Percentiles rank a stretch among this genome's conserved stretches.
Conservation (phyloP, 169 alveolate species). For the Miamiensis avidus region DNA sequence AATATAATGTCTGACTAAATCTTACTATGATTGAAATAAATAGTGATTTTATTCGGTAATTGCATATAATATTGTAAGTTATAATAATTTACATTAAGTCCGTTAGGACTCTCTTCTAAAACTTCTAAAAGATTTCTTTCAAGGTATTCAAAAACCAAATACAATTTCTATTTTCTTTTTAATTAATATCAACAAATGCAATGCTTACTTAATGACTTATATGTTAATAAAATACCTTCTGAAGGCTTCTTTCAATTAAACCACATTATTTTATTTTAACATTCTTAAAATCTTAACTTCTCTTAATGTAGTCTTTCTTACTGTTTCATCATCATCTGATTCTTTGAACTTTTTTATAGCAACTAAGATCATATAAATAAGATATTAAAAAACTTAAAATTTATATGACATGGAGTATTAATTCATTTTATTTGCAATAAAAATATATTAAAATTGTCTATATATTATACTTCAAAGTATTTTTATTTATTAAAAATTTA, state of each 20-base stretch:
- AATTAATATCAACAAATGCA: conserved; percentile 18
- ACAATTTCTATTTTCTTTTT: conserved; percentile 72
- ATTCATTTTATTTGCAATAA: no score
- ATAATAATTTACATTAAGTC: conserved; percentile 63
- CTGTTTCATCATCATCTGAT: conserved; percentile 84
- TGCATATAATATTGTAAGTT: background rate
- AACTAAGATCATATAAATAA: conserved; percentile 25
- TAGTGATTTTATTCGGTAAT: background rate
- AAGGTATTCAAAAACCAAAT: conserved; percentile 83
- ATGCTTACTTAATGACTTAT: no score
- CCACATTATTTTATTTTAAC: conserved; percentile 82
- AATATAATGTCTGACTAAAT: conserved; percentile 80
- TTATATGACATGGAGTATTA: no score
- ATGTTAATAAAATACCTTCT: conserved; percentile 51
- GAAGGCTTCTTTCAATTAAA: conserved; percentile 84
- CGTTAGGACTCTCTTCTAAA: conserved; percentile 88
- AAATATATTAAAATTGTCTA: background rate
- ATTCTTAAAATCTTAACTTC: conserved; percentile 83
- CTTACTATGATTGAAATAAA: conserved; percentile 48
- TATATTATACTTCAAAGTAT: background rate
- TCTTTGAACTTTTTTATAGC: conserved; percentile 82
- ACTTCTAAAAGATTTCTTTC: conserved; percentile 79
- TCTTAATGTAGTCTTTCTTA: conserved; percentile 82
- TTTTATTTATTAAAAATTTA: no score
- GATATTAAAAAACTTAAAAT: no score